Conservation (phyloP, 169 alveolate species). For the Plasmodium yoelii region DNA sequence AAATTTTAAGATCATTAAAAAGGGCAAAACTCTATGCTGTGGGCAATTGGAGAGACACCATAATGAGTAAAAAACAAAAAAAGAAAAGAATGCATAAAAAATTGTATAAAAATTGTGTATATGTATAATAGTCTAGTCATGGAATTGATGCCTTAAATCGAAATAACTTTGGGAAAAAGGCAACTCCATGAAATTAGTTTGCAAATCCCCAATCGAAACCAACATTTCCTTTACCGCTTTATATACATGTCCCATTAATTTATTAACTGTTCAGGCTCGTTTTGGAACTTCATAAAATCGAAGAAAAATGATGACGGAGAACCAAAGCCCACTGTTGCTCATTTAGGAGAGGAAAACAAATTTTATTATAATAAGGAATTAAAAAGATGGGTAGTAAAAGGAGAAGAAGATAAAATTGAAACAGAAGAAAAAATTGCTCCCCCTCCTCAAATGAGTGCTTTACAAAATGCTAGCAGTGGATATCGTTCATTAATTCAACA, state of each 20-base stretch:
- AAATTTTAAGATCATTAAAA: too few relatives aligned
- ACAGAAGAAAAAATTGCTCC: constrained; percentile 39
- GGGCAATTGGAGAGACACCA: too few relatives aligned
- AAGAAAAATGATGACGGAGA: constrained; percentile 68
- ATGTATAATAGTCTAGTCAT: too few relatives aligned
- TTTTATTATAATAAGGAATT: constrained; percentile 89
- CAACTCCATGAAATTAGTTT: too few relatives aligned
- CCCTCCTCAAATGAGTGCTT: constrained; percentile 66
- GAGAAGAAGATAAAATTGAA: constrained; percentile 87
- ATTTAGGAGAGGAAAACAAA: constrained; percentile 91
- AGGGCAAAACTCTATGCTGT: too few relatives aligned
- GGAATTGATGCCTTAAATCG: too few relatives aligned
- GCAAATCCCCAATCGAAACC: too few relatives aligned
- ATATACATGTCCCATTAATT: not conserved
- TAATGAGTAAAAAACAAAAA: too few relatives aligned
- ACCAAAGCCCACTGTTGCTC: constrained; percentile 41
- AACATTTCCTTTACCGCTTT: too few relatives aligned
- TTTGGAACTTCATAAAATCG: constrained; percentile 68
- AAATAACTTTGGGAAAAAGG: too few relatives aligned
- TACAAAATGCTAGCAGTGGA: constrained; percentile 33
- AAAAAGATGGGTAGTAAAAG: constrained; percentile 90
- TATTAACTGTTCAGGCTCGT: constrained; percentile 21
- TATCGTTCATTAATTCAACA: constrained; percentile 67
- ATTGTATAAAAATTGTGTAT: too few relatives aligned
- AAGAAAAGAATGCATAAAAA: too few relatives aligned